Percentiles rank a stretch among this genome's conserved stretches.
phyloP scores from a whole-genome alignment of 2,329 filamentous ascomycete genomes.

The Teratosphaeriaceae sp. region DNA sequence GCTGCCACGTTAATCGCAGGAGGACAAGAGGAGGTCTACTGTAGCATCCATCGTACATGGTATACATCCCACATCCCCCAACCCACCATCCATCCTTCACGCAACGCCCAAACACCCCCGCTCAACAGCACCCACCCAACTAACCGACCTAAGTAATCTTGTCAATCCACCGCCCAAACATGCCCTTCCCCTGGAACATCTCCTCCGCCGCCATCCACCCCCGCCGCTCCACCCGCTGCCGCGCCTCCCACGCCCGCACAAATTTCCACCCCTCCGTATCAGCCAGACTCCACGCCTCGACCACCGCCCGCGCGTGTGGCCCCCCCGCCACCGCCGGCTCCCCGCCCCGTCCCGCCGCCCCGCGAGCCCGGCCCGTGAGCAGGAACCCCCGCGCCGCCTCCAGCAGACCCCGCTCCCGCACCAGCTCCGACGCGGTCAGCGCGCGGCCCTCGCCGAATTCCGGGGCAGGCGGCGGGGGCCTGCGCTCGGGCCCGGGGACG shows the following conservation, averaged over 20 bases:
- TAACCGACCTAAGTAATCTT: constrained; percentile 1
- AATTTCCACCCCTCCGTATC: constrained; percentile 77
- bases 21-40: too few species aligned
- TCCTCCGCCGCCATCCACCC: constrained; percentile 66
- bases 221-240: constrained; percentile 55
- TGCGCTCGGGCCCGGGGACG: constrained; percentile 50
- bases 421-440: constrained; percentile 47
- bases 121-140: neutral
- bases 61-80: neutral
- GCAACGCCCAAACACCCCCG: neutral
- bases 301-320: constrained; percentile 35
- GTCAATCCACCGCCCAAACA: constrained; percentile 31
- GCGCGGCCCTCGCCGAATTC: constrained; percentile 45
- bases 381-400: constrained; percentile 29
- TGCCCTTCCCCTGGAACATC: constrained; percentile 53
- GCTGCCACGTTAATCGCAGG: too few species aligned
- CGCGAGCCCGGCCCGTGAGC: constrained; percentile 6
- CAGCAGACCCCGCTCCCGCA: constrained; percentile 51
- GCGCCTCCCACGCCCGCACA: constrained; percentile 59
- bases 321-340: constrained; percentile 27
- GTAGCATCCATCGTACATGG: too few species aligned
- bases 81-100: neutral
- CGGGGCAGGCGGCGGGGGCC: constrained; percentile 42
- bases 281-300: constrained; percentile 52
- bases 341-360: constrained; percentile 10